phyloP scores from a whole-genome alignment of 768 basidiomycete species.

The Hericium alpestre region DNA sequence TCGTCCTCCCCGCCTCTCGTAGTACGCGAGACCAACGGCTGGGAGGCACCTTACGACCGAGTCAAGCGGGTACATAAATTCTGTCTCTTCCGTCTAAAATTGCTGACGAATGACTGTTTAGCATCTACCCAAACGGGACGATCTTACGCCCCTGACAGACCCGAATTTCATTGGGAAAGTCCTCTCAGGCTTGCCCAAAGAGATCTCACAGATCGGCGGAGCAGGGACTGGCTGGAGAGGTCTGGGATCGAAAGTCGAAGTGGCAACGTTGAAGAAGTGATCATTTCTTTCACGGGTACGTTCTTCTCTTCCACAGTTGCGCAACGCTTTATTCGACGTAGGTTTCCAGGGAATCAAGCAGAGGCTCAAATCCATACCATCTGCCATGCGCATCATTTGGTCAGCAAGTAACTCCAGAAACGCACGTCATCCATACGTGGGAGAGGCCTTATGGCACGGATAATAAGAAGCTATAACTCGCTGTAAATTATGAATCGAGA shows the following conservation, averaged over 20 bases:
- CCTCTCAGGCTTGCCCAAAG: slow-evolving; percentile 50
- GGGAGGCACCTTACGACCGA: slow-evolving; percentile 81
- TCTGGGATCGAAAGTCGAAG: slow-evolving; percentile 54
- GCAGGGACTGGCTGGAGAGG: slow-evolving; percentile 82
- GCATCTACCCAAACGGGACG: slow-evolving; percentile 63
- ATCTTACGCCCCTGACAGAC: slow-evolving; percentile 83
- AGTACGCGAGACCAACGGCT: slow-evolving; percentile 75
- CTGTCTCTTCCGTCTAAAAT: not conserved
- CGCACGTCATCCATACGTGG: too few relatives aligned
- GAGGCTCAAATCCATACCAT: too few relatives aligned
- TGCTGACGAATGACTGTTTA: slow-evolving; percentile 18
- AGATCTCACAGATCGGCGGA: slow-evolving; percentile 47
- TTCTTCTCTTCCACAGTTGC: too few relatives aligned
- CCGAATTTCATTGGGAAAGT: slow-evolving; percentile 70
- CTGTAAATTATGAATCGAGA: too few relatives aligned
- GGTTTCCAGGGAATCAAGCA: too few relatives aligned
- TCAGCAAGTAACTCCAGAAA: too few relatives aligned
- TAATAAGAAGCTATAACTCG: too few relatives aligned
- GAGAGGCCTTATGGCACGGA: too few relatives aligned
- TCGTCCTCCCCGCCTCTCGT: slow-evolving; percentile 46
- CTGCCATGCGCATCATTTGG: too few relatives aligned
- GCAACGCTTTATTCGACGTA: too few relatives aligned
- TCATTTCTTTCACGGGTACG: too few relatives aligned
- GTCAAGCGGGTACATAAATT: slow-evolving; percentile 55
- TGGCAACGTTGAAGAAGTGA: slow-evolving; percentile 26